phyloP scores from a whole-genome alignment of 2,329 filamentous ascomycete genomes.

The Chaetomium strumarium region DNA sequence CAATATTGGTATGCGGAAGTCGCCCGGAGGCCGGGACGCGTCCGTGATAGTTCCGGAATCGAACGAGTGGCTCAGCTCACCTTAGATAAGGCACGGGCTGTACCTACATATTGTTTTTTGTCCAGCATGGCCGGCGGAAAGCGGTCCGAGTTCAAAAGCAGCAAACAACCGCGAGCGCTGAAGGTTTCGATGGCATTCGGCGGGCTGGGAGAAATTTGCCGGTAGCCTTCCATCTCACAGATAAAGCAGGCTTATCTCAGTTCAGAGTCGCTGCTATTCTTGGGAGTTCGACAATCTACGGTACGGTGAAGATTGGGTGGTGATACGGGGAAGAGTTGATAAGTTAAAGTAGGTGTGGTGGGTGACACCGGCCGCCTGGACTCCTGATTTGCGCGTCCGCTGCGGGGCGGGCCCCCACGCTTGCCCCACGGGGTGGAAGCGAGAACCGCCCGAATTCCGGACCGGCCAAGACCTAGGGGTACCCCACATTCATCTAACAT shows the following conservation, averaged over 20 bases:
- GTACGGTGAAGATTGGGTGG: not conserved
- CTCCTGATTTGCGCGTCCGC: constrained; percentile 2
- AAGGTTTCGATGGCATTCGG: not conserved
- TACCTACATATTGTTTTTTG: not conserved
- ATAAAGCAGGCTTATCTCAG: not conserved
- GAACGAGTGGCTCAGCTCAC: too few relatives aligned
- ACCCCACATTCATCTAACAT: constrained; percentile 22
- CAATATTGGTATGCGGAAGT: too few relatives aligned
- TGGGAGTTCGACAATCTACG: constrained; percentile 1
- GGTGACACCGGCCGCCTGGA: not conserved
- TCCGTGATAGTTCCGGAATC: too few relatives aligned
- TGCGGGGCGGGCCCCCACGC: constrained; percentile 21
- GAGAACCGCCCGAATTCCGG: too few relatives aligned
- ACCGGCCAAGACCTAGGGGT: not conserved
- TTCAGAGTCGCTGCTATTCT: not conserved
- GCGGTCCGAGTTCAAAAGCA: not conserved
- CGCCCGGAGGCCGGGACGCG: too few relatives aligned
- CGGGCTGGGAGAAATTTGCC: not conserved
- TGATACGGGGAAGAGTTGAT: not conserved
- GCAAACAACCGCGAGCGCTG: too few relatives aligned
- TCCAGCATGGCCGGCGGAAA: not conserved
- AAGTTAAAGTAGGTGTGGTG: not conserved
- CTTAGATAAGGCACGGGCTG: too few relatives aligned
- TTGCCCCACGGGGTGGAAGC: constrained; percentile 21
- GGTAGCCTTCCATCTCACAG: not conserved